Evolutionary conservation across 2,329 filamentous ascomycete genomes (phyloP).

Genomic region (Torrubiella hemipterigena): DNA sequence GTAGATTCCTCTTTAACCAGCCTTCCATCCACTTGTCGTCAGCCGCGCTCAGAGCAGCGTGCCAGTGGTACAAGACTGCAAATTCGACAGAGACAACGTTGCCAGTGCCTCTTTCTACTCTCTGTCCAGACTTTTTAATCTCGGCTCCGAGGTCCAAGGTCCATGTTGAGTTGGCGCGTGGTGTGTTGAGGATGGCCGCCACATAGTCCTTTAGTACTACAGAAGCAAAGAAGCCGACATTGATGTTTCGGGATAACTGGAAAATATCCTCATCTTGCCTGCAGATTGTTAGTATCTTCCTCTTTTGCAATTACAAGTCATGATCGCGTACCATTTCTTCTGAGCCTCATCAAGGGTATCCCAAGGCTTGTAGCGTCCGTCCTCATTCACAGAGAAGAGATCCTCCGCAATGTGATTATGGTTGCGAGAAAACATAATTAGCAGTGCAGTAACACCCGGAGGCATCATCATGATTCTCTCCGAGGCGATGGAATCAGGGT

Average conservation of each 20-base stretch:
- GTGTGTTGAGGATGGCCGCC: constrained; percentile 57
- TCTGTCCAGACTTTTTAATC: constrained; percentile 48
- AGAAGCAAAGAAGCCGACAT: constrained; percentile 65
- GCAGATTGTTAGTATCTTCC: no score
- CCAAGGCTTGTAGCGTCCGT: constrained; percentile 60
- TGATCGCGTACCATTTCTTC: no score
- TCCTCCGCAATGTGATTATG: constrained; percentile 79
- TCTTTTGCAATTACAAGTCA: no score
- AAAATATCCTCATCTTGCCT: constrained; percentile 68
- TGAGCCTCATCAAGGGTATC: constrained; percentile 36
- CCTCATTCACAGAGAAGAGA: constrained; percentile 76
- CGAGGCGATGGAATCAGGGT: constrained; percentile 62
- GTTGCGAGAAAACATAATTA: constrained; percentile 74
- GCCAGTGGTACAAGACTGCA: constrained; percentile 81
- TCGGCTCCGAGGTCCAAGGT: constrained; percentile 66
- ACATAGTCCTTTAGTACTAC: constrained; percentile 71
- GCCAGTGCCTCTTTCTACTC: constrained; percentile 55
- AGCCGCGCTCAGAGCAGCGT: constrained; percentile 61
- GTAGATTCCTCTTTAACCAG: constrained; percentile 50
- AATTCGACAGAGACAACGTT: constrained; percentile 83
- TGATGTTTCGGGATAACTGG: constrained; percentile 66
- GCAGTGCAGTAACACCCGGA: constrained; percentile 56
- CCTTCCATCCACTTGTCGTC: constrained; percentile 74
- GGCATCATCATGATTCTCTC: constrained; percentile 59
- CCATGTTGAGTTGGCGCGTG: constrained; percentile 57